These are phyloP conservation scores for Suhomyces kunorum DNA, from an alignment of 1,139 yeast genomes.

Conservation along the genomic window DNA sequence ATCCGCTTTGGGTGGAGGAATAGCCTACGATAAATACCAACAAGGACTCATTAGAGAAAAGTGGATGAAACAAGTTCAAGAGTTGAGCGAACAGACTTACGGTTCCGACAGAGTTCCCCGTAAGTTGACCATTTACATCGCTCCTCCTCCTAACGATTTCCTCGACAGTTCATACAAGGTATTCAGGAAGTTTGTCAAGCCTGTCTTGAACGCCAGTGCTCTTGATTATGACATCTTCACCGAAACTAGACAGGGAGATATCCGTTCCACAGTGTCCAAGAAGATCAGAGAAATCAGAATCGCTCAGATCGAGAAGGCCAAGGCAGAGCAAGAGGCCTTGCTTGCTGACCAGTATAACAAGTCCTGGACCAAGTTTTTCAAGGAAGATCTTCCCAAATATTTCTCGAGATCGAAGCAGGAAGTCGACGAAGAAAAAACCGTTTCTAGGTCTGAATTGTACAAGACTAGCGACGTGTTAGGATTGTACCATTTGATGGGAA, in stretches of 20 bases:
- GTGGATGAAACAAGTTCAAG: slow-evolving; percentile 65
- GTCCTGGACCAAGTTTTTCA: slow-evolving; percentile 21
- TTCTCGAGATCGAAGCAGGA: slow-evolving; percentile 11
- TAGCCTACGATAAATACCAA: slow-evolving; percentile 74
- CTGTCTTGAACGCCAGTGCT: slow-evolving; percentile 82
- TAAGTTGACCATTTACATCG: slow-evolving; percentile 77
- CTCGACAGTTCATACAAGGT: slow-evolving; percentile 72
- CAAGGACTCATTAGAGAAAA: slow-evolving; percentile 64
- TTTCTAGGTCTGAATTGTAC: slow-evolving; percentile 44
- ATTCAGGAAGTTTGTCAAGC: slow-evolving; percentile 82
- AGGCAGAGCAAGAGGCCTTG: slow-evolving; percentile 11
- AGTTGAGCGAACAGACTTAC: slow-evolving; percentile 42
- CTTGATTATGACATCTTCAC: slow-evolving; percentile 78
- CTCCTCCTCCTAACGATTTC: slow-evolving; percentile 96
- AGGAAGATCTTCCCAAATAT: slow-evolving; percentile 15
- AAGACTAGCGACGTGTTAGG: slow-evolving; percentile 61
- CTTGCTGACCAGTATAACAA: slow-evolving; percentile 8
- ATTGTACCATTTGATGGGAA: slow-evolving; percentile 44
- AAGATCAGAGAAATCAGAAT: slow-evolving; percentile 71
- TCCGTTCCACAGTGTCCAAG: slow-evolving; percentile 78
- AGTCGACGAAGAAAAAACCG: slow-evolving; percentile 25
- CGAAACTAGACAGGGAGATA: slow-evolving; percentile 85
- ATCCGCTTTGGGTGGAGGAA: slow-evolving; percentile 67
- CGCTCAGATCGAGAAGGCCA: slow-evolving; percentile 24
- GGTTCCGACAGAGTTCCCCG: slow-evolving; percentile 58